Base-by-base conservation (phyloP, 2,329 filamentous ascomycete genomes). In the Exophiala oligosperma region DNA sequence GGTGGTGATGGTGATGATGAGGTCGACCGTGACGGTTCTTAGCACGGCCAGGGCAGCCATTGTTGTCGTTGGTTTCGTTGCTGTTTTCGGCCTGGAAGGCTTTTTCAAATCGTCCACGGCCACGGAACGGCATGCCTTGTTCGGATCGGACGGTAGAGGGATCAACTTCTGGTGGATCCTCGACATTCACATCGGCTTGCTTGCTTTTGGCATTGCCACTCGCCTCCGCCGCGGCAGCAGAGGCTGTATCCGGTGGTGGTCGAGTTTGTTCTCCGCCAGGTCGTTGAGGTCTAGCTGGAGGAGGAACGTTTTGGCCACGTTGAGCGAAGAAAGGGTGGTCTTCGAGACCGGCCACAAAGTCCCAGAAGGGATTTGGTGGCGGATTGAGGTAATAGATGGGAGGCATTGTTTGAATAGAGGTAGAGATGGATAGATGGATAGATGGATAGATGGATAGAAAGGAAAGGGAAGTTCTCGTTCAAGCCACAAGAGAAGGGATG, bases 291-390 rank as follows among this genome's bases (percentile, higher is more conserved):
- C 75, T 63, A 70, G 60, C 59, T 59, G 62, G 69, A 56, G 64
- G 69, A 56, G 64, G 67, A 52, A 59, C 63, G 43, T 65, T 68
- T 38, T 60, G 68, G 50, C 67, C 69, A 52, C 72, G 70, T 61
- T 70, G 71, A 52, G 69, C 68, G 61, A 77, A 79, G 69, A 77
- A 76, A 26, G 79, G 76, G 65, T 81, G 75, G 24, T 73, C 69
- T 63, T 84, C 80, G 11, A 84, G 72, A 60, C 71, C 73, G 52
- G 78, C 75, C 53, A 84, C 65, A 59, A 80, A 81, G 68, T 84
- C 80, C 81, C 82, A 84, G 68, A 84, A 82, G 52, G 80, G 78
- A 65, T 77, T 66, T 37, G 61, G 64, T 29, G 62, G 64, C 21
- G 65, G 56, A 55, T 67, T 69, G 53, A 81, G 76, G 68, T 81